Evolutionary conservation across 176 grass and related monocot species (phyloP).

Genomic region (Aegilops tauschii): DNA sequence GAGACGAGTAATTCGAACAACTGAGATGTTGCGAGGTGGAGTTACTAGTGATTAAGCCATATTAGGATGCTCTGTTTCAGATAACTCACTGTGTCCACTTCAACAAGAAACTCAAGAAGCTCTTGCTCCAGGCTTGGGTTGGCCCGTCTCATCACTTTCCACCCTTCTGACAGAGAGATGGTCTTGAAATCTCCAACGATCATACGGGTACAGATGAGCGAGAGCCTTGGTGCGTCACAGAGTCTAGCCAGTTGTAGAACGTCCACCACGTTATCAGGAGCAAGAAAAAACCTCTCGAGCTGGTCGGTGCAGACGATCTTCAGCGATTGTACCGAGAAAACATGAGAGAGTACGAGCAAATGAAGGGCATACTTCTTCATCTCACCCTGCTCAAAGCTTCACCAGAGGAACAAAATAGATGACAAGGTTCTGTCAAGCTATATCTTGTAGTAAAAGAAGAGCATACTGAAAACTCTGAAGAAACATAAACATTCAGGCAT

Average conservation of each 20-base stretch:
- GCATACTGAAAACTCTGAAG: background rate
- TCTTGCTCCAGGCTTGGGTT: constrained; percentile 65
- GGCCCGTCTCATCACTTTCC: constrained; percentile 65
- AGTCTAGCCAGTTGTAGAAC: constrained; percentile 64
- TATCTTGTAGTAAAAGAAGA: background rate
- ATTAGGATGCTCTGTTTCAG: background rate
- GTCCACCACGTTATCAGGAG: constrained; percentile 73
- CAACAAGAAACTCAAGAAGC: constrained; percentile 51
- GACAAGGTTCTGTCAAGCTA: background rate
- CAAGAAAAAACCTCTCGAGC: constrained; percentile 55
- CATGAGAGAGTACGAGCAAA: constrained; percentile 67
- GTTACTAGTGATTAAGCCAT: background rate
- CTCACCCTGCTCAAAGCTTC: constrained; percentile 67
- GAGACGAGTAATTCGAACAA: background rate
- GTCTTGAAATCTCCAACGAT: constrained; percentile 58
- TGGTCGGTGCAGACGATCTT: constrained; percentile 58
- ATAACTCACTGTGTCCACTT: constrained; percentile 55
- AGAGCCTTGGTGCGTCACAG: constrained; percentile 69
- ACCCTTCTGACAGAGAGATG: constrained; percentile 60
- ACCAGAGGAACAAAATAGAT: background rate
- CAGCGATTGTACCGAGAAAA: constrained; percentile 50
- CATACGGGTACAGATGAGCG: constrained; percentile 56
- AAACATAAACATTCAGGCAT: background rate
- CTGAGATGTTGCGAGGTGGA: background rate
- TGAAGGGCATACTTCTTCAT: constrained; percentile 66